phyloP scores from a whole-genome alignment of 495 filamentous ascomycete species.

The Penicillium egyptiacum region DNA sequence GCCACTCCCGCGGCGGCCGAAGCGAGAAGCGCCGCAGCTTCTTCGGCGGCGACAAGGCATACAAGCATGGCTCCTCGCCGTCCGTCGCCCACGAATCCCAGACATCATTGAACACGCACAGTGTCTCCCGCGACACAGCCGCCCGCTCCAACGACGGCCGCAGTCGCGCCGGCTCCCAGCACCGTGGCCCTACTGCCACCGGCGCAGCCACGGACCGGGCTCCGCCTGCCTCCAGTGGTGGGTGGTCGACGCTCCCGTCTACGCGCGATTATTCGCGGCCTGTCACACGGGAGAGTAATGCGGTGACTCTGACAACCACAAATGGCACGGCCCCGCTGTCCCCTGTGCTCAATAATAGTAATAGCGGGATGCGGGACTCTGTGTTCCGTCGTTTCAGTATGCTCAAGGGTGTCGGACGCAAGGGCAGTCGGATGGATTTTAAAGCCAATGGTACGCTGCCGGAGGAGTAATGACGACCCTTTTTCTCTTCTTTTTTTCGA shows the following conservation, averaged over 20 bases:
- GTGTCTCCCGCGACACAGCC: constrained; percentile 31
- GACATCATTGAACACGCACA: constrained; percentile 29
- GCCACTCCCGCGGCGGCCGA: constrained; percentile 39
- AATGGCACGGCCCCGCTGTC: constrained; percentile 15
- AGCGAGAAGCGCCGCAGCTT: constrained; percentile 43
- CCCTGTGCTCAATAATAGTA: constrained; percentile 11
- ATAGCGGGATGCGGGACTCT: constrained; percentile 42
- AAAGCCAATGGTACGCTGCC: constrained; percentile 33
- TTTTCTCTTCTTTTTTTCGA: constrained; percentile 14
- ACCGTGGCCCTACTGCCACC: constrained; percentile 23
- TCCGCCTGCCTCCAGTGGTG: constrained; percentile 30
- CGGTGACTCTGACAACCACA: constrained; percentile 17
- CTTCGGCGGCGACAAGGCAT: constrained; percentile 40
- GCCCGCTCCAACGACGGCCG: constrained; percentile 38
- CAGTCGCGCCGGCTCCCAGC: constrained; percentile 36
- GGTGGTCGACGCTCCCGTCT: constrained; percentile 44
- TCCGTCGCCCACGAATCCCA: constrained; percentile 36
- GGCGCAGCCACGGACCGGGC: constrained; percentile 25
- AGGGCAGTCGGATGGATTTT: constrained; percentile 48
- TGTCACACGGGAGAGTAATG: constrained; percentile 34
- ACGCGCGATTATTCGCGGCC: constrained; percentile 42
- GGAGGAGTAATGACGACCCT: constrained; percentile 37
- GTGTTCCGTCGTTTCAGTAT: constrained; percentile 50
- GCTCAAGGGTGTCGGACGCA: constrained; percentile 46
- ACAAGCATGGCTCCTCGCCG: constrained; percentile 39